Percentiles rank a stretch among this genome's conserved stretches.
Evolutionary conservation across 345 rosid species (phyloP).

Genomic region (Syzygium aromaticum): DNA sequence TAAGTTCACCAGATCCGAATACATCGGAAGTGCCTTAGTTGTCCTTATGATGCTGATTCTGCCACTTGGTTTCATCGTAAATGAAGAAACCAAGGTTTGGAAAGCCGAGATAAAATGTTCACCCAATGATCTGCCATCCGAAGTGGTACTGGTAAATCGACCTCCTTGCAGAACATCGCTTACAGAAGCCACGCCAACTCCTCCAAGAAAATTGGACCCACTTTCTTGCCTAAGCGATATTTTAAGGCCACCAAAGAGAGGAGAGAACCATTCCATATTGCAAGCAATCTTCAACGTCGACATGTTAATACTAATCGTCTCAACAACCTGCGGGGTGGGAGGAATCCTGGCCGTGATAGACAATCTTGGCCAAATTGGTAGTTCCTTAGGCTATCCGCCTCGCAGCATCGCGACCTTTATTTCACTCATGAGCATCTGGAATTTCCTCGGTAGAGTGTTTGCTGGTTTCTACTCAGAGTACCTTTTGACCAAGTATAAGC

Average conservation of each 20-base stretch:
- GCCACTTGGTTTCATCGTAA: neutral
- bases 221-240: neutral
- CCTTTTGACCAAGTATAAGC: neutral
- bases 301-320: constrained; percentile 5
- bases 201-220: neutral
- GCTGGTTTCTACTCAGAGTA: constrained; percentile 4
- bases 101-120: neutral
- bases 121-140: neutral
- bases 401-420: neutral
- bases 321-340: constrained; percentile 6
- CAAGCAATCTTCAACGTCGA: constrained; percentile 10
- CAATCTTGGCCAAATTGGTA: constrained; percentile 5
- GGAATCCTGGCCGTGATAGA: constrained; percentile 8
- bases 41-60: neutral
- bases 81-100: constrained; percentile 2
- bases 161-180: neutral
- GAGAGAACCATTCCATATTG: constrained; percentile 1
- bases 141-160: neutral
- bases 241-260: constrained; percentile 3
- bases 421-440: constrained; percentile 8
- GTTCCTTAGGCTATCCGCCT: neutral
- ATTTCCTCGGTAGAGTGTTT: constrained; percentile 7
- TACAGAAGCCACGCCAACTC: neutral
- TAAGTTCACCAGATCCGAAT: neutral
- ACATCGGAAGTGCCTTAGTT: neutral